phyloP scores from a whole-genome alignment of 495 filamentous ascomycete genomes.

The Hypoxylon fuscum region DNA sequence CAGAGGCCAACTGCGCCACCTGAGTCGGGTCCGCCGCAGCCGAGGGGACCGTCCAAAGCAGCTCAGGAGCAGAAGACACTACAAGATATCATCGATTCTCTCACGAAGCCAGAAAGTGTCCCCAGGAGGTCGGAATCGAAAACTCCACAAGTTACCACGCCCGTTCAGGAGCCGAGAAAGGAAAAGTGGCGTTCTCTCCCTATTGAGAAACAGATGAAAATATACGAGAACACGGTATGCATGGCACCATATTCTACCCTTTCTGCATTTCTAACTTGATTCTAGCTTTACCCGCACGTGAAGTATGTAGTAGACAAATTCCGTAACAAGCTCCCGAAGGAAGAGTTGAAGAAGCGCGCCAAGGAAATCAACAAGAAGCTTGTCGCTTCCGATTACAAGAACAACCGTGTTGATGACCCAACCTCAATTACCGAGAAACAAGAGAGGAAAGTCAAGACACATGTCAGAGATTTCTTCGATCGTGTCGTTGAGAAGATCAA shows the following conservation, averaged over 20 bases:
- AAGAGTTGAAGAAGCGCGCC: constrained; percentile 85
- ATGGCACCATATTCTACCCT: not conserved
- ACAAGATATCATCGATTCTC: constrained; percentile 85
- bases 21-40: constrained; percentile 65
- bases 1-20: constrained; percentile 71
- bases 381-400: constrained; percentile 88
- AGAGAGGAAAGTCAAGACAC: constrained; percentile 79
- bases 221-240: constrained; percentile 90
- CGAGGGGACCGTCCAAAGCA: constrained; percentile 71
- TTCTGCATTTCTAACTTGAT: constrained; percentile 33
- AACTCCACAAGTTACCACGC: constrained; percentile 70
- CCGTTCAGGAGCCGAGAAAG: constrained; percentile 69
- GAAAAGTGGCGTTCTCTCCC: constrained; percentile 85
- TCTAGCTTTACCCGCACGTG: constrained; percentile 80
- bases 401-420: constrained; percentile 82
- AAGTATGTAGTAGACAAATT: constrained; percentile 88
- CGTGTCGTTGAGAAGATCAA: constrained; percentile 80
- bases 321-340: constrained; percentile 81
- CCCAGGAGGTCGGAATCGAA: constrained; percentile 59
- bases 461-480: constrained; percentile 84
- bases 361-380: constrained; percentile 90
- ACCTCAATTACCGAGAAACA: constrained; percentile 81
- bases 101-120: constrained; percentile 70
- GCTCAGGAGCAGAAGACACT: constrained; percentile 63
- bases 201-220: constrained; percentile 88